Evolutionary conservation across 805 yeast species (phyloP).

Genomic region (Priceomyces fermenticarens): DNA sequence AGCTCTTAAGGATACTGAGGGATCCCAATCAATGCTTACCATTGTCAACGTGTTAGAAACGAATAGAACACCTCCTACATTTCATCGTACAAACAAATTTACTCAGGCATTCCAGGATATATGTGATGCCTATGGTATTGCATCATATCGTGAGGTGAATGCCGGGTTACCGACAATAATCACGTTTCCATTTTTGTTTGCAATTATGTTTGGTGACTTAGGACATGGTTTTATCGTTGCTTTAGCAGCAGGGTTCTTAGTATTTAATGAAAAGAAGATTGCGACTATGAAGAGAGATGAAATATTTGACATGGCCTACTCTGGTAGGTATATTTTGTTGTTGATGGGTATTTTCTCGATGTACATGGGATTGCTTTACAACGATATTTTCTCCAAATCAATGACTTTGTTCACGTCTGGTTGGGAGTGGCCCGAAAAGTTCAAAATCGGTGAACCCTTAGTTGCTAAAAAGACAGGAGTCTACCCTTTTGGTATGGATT

Average conservation of each 20-base stretch:
- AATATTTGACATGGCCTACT: conserved; percentile 92
- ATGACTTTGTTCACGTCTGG: conserved; percentile 86
- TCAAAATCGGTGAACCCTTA: conserved; percentile 66
- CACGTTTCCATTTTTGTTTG: conserved; percentile 98
- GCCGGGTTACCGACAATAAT: conserved; percentile 94
- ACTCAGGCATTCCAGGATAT: conserved; percentile 90
- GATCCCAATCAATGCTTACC: conserved; percentile 46
- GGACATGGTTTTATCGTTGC: conserved; percentile 91
- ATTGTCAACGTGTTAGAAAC: conserved; percentile 62
- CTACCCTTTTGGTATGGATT: conserved; percentile 85
- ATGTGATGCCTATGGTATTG: conserved; percentile 93
- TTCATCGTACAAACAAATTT: conserved; percentile 90
- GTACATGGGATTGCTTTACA: conserved; percentile 92
- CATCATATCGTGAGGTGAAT: conserved; percentile 90
- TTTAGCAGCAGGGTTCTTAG: conserved; percentile 67
- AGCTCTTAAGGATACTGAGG: conserved; percentile 64
- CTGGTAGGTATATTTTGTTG: conserved; percentile 86
- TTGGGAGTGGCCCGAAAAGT: conserved; percentile 87
- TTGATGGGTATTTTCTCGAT: conserved; percentile 94
- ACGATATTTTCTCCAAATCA: conserved; percentile 89
- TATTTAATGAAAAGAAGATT: conserved; percentile 70
- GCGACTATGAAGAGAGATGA: conserved; percentile 77
- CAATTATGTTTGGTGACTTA: conserved; percentile 97
- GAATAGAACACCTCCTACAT: conserved; percentile 89
- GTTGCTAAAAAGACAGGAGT: conserved; percentile 65